Conservation (phyloP, 768 basidiomycete species). For the Kwoniella mangroviensis region DNA sequence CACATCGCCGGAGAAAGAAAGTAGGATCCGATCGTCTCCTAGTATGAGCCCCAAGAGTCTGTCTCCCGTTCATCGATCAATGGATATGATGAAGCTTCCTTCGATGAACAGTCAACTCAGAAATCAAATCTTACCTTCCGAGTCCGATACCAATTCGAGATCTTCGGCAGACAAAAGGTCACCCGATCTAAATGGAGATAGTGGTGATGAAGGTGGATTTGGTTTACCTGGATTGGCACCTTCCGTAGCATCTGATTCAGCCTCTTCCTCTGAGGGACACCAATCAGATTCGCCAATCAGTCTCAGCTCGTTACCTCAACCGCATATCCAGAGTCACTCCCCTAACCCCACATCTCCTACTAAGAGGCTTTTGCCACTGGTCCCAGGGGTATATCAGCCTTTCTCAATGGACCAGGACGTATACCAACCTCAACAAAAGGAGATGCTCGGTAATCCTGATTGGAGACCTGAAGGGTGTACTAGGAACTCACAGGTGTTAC, state of each 20-base stretch:
- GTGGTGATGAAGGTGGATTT: slow-evolving; percentile 18
- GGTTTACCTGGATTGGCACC: slow-evolving; percentile 41
- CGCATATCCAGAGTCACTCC: neutral
- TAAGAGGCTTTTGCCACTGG: neutral
- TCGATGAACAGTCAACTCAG: slow-evolving; percentile 21
- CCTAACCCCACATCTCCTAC: neutral
- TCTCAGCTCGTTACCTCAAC: neutral
- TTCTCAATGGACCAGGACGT: slow-evolving; percentile 8
- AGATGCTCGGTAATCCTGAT: neutral
- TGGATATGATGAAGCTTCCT: slow-evolving; percentile 15
- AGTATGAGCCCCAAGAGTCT: slow-evolving; percentile 22
- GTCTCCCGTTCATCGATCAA: neutral
- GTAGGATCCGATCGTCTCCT: slow-evolving; percentile 13
- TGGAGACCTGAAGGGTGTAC: neutral
- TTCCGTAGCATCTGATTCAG: slow-evolving; percentile 42
- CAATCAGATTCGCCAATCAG: slow-evolving; percentile 34
- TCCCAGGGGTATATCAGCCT: slow-evolving; percentile 4
- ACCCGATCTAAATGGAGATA: neutral
- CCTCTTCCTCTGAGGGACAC: slow-evolving; percentile 42
- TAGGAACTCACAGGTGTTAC: slow-evolving; percentile 1
- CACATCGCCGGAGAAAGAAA: neutral
- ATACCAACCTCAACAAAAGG: neutral
- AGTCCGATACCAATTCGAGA: slow-evolving; percentile 5
- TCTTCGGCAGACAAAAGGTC: slow-evolving; percentile 15
- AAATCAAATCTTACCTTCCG: slow-evolving; percentile 17